phyloP scores from a whole-genome alignment of 192 early-diverging fungal species.

The Coemansia asiatica region DNA sequence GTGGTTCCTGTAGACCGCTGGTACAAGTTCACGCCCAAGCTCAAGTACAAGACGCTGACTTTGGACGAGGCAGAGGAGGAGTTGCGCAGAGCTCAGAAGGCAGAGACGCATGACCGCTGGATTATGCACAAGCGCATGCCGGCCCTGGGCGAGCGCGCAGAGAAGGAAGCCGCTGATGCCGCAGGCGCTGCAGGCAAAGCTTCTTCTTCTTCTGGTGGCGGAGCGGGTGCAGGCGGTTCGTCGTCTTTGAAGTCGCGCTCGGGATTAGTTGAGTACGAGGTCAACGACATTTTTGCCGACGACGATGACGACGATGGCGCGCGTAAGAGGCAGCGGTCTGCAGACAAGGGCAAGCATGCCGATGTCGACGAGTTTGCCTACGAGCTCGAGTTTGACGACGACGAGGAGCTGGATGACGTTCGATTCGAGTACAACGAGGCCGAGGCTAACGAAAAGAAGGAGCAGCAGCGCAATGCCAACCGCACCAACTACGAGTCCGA shows the following conservation, averaged over 20 bases:
- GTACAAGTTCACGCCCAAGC: conserved; percentile 75
- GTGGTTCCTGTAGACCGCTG: conserved; percentile 72
- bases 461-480: conserved; percentile 39
- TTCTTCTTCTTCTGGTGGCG: neutral
- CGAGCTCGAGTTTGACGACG: conserved; percentile 80
- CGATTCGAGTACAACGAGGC: conserved; percentile 67
- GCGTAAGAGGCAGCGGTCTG: conserved; percentile 24
- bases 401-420: conserved; percentile 73
- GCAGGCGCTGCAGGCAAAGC: neutral
- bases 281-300: conserved; percentile 45
- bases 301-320: conserved; percentile 56
- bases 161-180: conserved; percentile 42
- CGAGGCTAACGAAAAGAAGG: conserved; percentile 60
- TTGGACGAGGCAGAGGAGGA: conserved; percentile 79
- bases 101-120: conserved; percentile 31
- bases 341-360: conserved; percentile 43
- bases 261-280: conserved; percentile 51
- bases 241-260: conserved; percentile 5
- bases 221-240: neutral
- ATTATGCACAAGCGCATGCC: conserved; percentile 61
- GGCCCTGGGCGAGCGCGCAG: conserved; percentile 36
- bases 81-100: conserved; percentile 46
- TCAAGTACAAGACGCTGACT: conserved; percentile 64
- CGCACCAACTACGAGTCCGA: conserved; percentile 16
- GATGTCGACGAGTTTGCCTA: conserved; percentile 75